Base-by-base conservation (phyloP, 2,329 filamentous ascomycete genomes). In the Fusarium setosum region DNA sequence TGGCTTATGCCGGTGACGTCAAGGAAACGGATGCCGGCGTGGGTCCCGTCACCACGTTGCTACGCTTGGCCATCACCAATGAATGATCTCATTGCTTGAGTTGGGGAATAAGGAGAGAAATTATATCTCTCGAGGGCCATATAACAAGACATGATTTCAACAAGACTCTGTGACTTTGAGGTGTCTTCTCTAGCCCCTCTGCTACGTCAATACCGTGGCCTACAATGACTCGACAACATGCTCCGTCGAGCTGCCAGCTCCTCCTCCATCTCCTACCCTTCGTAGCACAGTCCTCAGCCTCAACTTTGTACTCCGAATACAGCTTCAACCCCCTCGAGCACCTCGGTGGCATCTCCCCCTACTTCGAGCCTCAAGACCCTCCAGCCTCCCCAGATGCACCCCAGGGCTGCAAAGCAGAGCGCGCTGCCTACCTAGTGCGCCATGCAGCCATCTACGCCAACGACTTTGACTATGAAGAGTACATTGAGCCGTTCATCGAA, bases 381-480 rank as follows among this genome's bases (percentile, higher is more conserved):
- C 80, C 68, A 0, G 41, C 69, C 6, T 71, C 68, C 2, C 68
- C 68, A 3, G 68, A 71, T 15, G 72, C 81, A 5, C 85, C 85
- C 0, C 80, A 82, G 56, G 81, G 84, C 10, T 88, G 86, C 73
- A 81, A 79, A 0, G 76, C 83, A 2, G 81, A 79, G 1, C 80
- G 82, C 24, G 85, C 85, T 1, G 83, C 85, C 3, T 88, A 88
- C 72, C 77, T 88, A 1, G 80, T 83, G 15, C 85, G 86, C n/a
- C 86, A 88, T 65, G 85, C 85, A 1, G 85, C 86, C 32, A 88
- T 88, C 56, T 87, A 87, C 67, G 83, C 84, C 64, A 88, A 88
- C 62, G 85, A 88, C 68, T 85, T 82, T 58, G 86, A 88, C 68
- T 87, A 83, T 47, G 84, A 87, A 62, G 77, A 80, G 35, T 88